Evolutionary conservation across 225 moss, liverwort and hornwort species (phyloP).

Genomic region (Ulota crispa): DNA sequence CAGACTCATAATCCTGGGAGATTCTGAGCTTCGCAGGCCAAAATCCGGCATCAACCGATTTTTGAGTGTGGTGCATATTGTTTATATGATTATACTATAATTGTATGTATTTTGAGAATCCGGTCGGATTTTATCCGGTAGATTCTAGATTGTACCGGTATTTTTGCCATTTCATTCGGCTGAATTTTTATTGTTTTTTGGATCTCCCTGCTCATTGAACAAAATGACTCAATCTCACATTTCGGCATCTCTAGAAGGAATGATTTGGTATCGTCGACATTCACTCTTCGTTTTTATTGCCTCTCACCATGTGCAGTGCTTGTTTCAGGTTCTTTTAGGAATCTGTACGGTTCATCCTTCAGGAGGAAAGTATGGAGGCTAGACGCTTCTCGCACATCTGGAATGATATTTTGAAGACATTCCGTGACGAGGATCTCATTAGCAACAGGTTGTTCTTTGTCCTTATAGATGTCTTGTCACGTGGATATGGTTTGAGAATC

Average conservation of each 20-base stretch:
- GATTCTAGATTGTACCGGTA: neutral
- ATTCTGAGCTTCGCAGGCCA: too few relatives aligned
- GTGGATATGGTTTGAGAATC: conserved; percentile 4
- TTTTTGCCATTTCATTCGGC: too few relatives aligned
- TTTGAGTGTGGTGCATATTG: too few relatives aligned
- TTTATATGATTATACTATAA: too few relatives aligned
- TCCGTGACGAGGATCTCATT: conserved; percentile 94
- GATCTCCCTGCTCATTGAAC: neutral
- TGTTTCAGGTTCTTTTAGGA: neutral
- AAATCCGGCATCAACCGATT: too few relatives aligned
- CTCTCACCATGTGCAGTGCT: neutral
- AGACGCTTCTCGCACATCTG: conserved; percentile 82
- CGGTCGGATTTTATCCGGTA: neutral
- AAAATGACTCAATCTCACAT: neutral
- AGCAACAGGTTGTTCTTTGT: conserved; percentile 63
- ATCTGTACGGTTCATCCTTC: conserved; percentile 25
- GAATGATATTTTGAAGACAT: conserved; percentile 85
- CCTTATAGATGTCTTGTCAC: conserved; percentile 2
- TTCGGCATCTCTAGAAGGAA: neutral
- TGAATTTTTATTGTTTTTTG: too few relatives aligned
- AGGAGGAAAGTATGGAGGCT: conserved; percentile 70
- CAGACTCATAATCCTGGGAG: neutral
- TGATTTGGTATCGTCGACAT: neutral
- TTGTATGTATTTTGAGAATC: too few relatives aligned
- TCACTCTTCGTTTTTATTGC: neutral